Percentiles rank a stretch among this genome's conserved stretches.
phyloP scores from a whole-genome alignment of 106 monocot genomes.

The Platanthera zijinensis region DNA sequence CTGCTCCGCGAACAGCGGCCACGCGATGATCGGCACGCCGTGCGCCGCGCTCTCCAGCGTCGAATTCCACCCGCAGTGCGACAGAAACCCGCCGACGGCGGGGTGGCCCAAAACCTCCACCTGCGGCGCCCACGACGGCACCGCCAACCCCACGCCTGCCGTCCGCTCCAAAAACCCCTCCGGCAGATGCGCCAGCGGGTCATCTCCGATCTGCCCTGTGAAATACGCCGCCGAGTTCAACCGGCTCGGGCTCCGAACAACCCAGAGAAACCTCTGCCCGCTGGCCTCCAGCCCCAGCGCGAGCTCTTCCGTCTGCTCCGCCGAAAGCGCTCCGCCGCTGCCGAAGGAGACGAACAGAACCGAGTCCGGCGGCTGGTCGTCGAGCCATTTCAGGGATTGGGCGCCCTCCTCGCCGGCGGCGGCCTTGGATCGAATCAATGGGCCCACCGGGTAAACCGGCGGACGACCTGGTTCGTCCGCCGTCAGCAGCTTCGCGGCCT shows the following conservation, averaged over 20 bases:
- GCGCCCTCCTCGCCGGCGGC: background rate
- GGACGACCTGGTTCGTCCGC: constrained; percentile 5
- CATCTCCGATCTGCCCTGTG: background rate
- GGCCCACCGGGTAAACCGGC: constrained; percentile 35
- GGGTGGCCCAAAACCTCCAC: constrained; percentile 33
- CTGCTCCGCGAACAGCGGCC: constrained; percentile 84
- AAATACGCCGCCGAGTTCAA: constrained; percentile 10
- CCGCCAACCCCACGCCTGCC: constrained; percentile 28
- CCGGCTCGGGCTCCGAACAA: constrained; percentile 21
- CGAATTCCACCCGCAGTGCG: constrained; percentile 84
- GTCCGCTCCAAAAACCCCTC: constrained; percentile 55
- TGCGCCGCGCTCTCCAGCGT: constrained; percentile 39
- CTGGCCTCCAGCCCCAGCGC: constrained; percentile 48
- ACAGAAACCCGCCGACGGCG: constrained; percentile 49
- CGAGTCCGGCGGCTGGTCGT: constrained; percentile 32
- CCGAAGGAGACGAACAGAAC: constrained; percentile 61
- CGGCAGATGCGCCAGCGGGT: constrained; percentile 29
- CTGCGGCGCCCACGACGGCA: constrained; percentile 60
- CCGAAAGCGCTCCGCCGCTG: constrained; percentile 43
- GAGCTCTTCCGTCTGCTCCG: constrained; percentile 34
- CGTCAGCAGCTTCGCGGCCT: constrained; percentile 6
- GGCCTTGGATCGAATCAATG: constrained; percentile 16
- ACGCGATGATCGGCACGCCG: constrained; percentile 71
- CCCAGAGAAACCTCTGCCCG: constrained; percentile 56
- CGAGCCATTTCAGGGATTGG: constrained; percentile 45